Base-by-base conservation (phyloP, 2,329 filamentous ascomycete species). In the Cladophialophora immunda region DNA sequence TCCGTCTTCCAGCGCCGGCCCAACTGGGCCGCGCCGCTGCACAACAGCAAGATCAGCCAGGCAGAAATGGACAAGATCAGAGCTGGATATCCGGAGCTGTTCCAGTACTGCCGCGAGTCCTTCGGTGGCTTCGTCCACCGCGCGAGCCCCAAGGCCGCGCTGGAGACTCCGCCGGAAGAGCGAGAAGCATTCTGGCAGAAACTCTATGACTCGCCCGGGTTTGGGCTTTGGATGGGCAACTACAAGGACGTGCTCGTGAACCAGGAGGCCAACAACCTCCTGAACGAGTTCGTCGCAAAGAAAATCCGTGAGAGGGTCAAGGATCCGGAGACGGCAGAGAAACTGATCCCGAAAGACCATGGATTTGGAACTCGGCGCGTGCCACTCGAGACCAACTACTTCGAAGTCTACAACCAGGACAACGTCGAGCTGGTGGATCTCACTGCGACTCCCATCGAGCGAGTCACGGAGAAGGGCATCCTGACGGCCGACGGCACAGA, bases 11-110 rank as follows among this genome's bases (percentile, higher is more conserved):
- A 90, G 71, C 83, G 89, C 11, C 90, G 87, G 0, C 88, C 89
- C 0, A 91, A 91, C 69, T 77, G 89, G 8, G 85, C 85, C 0
- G 72, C 90, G 0, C 87, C 87, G 0, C 88, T 91, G 86, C 79
- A 81, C 2, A 82, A 85, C 66, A 76, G 78, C 3, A 63, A 78
- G 0, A 75, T 89, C 45, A 81, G 80, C 74, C 7, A n/a, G n/a
- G 80, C 82, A 65, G 82, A 86, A 68, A 85, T 89, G 72, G 76
- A 85, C n/a, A n/a, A n/a, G n/a, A n/a, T n/a, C n/a, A 17, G 9
- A 45, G 4, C 59, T 67, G 6, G 29, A 2, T 64, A 67, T 52
- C 41, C 41, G 4, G 58, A 64, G 8, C 34, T 67, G 4, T 50
- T 64, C 11, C 11, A 50, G 17, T 13, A 19, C 7, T 60, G 87